Evolutionary conservation across 1,284 basidiomycete species (phyloP), one percentile per base, ranked within the genome.

Genomic region (Tremellales sp.): DNA sequence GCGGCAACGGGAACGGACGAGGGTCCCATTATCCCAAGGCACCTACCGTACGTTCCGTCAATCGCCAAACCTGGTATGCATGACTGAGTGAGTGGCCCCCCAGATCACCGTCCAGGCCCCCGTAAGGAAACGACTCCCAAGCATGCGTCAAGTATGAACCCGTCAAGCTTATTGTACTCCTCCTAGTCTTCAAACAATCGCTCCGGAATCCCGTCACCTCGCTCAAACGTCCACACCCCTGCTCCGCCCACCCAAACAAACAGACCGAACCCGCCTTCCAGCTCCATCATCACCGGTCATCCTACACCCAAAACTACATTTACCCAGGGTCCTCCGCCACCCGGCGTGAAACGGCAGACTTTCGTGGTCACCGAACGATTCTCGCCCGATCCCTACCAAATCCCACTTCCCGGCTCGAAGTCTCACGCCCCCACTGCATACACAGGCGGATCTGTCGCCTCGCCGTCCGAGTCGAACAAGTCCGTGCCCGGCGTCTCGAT

Each of bases 101-200:
- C 43, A 66, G 64, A 66, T 66, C 37, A 66, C 47, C 8, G 45
- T 66, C 16, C 64, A 66, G 47, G 61, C 64, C 48, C 64, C 64
- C 18, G 64, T 66, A 42, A 42, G 64, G 61, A 24, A 39, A 12
- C 34, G 34, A 42, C 44, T 28, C 9, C 19, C 29, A 24, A 32
- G 40, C 27, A 42, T 24, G n/a, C 22, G 40, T 24, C 27, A 42
- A 36, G 34, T 36, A 14, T 36, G 22, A 18, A 36, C n/a, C 34
- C 22, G 9, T 16, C 34, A 18, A 9, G 34, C n/a, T 43, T 40
- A 46, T 26, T n/a, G n/a, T 28, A 16, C n/a, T 28, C 54, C 53
- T 57, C 56, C 12, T 44, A 45, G 8, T 36, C 42, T 7, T 43
- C 46, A 13, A 48, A 46, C 32, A 27, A 24, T 18, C 9, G 37